Percentiles rank a stretch among this genome's conserved stretches.
Evolutionary conservation across 768 basidiomycete species (phyloP).

Genomic region (Kwoniella sp.): DNA sequence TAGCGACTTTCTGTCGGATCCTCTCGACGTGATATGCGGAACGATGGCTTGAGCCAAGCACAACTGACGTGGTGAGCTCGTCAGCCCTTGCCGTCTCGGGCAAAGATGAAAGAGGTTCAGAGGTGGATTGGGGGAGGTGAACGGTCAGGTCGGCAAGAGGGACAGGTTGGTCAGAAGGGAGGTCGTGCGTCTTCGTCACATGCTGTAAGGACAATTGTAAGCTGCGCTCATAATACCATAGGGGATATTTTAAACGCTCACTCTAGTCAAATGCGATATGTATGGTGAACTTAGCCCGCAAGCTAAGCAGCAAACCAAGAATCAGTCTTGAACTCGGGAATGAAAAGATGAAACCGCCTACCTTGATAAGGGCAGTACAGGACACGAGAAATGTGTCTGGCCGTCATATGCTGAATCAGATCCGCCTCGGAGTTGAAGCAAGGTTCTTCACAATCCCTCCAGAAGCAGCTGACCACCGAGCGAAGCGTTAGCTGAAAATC

Average conservation of each 20-base stretch:
- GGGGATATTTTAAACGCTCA: too few species aligned
- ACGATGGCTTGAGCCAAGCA: conserved; percentile 25
- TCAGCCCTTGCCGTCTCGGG: conserved; percentile 28
- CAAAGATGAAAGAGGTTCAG: conserved; percentile 7
- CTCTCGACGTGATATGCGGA: conserved; percentile 19
- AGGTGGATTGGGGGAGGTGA: conserved; percentile 2
- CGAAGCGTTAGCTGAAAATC: too few species aligned
- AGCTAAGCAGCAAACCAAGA: conserved; percentile 7
- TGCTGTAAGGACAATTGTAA: conserved; percentile 10
- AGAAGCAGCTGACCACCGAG: conserved; percentile 34
- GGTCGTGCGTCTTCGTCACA: conserved; percentile 36
- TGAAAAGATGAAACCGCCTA: neutral
- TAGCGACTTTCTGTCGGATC: conserved; percentile 23
- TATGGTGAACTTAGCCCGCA: conserved; percentile 29
- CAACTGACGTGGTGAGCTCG: conserved; percentile 28
- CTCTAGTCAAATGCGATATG: conserved; percentile 32
- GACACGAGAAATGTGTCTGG: conserved; percentile 34
- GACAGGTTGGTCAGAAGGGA: conserved; percentile 15
- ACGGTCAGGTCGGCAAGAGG: conserved; percentile 25
- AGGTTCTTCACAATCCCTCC: conserved; percentile 34
- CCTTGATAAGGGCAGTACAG: conserved; percentile 33
- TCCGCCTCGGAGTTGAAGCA: conserved; percentile 25
- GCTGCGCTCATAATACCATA: too few species aligned
- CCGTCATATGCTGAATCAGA: conserved; percentile 34
- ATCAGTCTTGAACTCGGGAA: conserved; percentile 2